phyloP scores from a whole-genome alignment of 2,329 filamentous ascomycete species.

The Pestalotiopsis sp. region DNA sequence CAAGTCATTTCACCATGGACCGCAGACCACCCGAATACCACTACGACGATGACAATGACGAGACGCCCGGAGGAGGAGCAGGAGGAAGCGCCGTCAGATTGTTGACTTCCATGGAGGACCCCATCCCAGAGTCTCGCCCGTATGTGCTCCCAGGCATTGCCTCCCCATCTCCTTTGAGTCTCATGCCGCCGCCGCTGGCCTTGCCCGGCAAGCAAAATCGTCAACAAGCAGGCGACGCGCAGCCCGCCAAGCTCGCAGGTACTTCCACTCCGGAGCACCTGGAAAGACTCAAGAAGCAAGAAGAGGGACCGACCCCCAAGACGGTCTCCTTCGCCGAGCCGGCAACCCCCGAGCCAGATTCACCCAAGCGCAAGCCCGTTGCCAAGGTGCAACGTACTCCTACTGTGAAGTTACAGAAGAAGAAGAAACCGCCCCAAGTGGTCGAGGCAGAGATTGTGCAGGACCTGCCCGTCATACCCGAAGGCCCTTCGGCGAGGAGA shows the following conservation, averaged over 20 bases:
- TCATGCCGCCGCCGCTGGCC: conserved; percentile 27
- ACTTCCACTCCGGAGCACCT: conserved; percentile 39
- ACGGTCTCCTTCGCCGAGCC: conserved; percentile 10
- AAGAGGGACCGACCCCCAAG: conserved; percentile 35
- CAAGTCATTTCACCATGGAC: conserved; percentile 44
- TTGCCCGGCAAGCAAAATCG: conserved; percentile 22
- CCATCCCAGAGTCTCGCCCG: conserved; percentile 48
- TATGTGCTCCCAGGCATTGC: conserved; percentile 50
- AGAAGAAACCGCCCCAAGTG: conserved; percentile 31
- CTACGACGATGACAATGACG: conserved; percentile 59
- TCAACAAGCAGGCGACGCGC: conserved; percentile 11
- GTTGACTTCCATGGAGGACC: conserved; percentile 65
- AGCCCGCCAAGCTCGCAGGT: conserved; percentile 21
- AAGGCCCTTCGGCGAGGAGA: conserved; percentile 50
- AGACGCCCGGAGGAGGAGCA: conserved; percentile 46
- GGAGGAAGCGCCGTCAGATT: conserved; percentile 57
- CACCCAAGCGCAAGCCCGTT: conserved; percentile 27
- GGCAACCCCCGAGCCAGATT: conserved; percentile 16
- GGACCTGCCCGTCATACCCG: conserved; percentile 53
- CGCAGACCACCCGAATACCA: conserved; percentile 58
- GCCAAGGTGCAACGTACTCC: conserved; percentile 24
- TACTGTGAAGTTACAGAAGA: conserved; percentile 56
- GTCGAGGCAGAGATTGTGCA: conserved; percentile 37
- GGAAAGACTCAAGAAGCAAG: conserved; percentile 39
- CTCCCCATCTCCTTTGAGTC: conserved; percentile 22